Evolutionary conservation across 2,329 filamentous ascomycete genomes (phyloP), one percentile per base, ranked within the genome.

Genomic region (Pseudogymnoascus sp.): DNA sequence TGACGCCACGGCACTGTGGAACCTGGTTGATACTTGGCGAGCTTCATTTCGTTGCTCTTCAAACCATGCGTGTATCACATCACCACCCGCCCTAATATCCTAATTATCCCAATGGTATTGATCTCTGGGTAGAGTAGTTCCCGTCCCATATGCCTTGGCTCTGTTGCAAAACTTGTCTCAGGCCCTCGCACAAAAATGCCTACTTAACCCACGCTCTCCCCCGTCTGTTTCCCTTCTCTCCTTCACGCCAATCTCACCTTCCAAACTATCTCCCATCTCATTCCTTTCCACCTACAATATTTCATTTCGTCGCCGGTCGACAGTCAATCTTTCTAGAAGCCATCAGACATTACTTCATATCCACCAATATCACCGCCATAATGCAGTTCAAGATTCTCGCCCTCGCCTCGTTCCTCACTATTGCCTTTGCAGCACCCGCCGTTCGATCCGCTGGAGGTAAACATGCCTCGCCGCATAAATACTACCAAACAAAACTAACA

Each of bases 51-150:
- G n/a, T 10, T 30, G 45, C 26, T 52, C 26, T 15, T 52, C 45
- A 52, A 52, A 52, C 45, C 45, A 30, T 26, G n/a, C 45, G n/a
- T 52, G 45, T 52, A 52, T 52, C 45, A 52, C 45, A 52, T 52
- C 45, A 52, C 45, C 45, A 52, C n/a, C 45, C 23, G n/a, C 15
- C 45, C 26, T 18, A 52, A 12, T 52, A 30, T 52, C 26, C 23
- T 3, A 52, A 18, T 52, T 52, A n/a, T 52, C 45, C 45, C 9
- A 52, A 30, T 52, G 45, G 26, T 6, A n/a, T 18, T 52, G 45
- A 52, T 52, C 26, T 52, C 8, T 52, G 45, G 45, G 45, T 52
- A 52, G 45, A 30, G 26, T 52, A 52, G 26, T 30, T 52, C 45
- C 45, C 45, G 45, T 52, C 45, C n/a, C 23, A 5, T 30, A 30